phyloP scores from a whole-genome alignment of 1,284 basidiomycete species.

The Fomitopsis betulina region DNA sequence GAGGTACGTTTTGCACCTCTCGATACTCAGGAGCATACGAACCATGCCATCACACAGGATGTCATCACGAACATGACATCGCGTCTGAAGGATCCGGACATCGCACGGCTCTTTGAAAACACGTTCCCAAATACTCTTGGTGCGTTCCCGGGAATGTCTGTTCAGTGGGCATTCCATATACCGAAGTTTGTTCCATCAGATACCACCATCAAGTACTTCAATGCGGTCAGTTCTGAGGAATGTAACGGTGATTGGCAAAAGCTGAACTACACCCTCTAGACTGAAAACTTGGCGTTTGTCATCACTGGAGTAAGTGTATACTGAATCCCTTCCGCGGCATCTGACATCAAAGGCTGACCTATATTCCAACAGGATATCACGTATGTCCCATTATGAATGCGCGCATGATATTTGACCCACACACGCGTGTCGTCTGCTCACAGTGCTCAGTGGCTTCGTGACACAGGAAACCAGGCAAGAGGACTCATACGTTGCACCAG shows the following conservation, averaged over 20 bases:
- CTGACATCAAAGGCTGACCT: not conserved
- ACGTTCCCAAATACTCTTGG: constrained; percentile 76
- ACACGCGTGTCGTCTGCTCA: no score
- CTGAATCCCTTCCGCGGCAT: not conserved
- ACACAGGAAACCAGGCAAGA: constrained; percentile 67
- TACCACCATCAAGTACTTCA: constrained; percentile 73
- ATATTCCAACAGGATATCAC: constrained; percentile 53
- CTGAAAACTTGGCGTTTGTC: constrained; percentile 69
- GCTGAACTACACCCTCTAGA: constrained; percentile 25
- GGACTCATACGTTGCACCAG: not conserved
- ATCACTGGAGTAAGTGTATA: constrained; percentile 57
- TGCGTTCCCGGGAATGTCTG: constrained; percentile 21
- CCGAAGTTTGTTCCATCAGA: constrained; percentile 33
- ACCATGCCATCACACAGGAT: constrained; percentile 30
- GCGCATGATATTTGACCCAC: not conserved
- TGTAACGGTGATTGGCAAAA: not conserved
- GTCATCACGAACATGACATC: constrained; percentile 67
- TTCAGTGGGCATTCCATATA: not conserved
- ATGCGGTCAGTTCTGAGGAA: constrained; percentile 33
- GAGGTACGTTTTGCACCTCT: constrained; percentile 40
- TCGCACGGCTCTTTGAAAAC: constrained; percentile 73
- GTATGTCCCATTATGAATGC: constrained; percentile 25
- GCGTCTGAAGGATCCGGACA: constrained; percentile 65
- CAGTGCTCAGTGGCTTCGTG: constrained; percentile 69
- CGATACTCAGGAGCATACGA: not conserved